Evolutionary conservation across 1,139 yeast species (phyloP), one percentile per base, ranked within the genome.

Genomic region (Yamadazyma buinensis): DNA sequence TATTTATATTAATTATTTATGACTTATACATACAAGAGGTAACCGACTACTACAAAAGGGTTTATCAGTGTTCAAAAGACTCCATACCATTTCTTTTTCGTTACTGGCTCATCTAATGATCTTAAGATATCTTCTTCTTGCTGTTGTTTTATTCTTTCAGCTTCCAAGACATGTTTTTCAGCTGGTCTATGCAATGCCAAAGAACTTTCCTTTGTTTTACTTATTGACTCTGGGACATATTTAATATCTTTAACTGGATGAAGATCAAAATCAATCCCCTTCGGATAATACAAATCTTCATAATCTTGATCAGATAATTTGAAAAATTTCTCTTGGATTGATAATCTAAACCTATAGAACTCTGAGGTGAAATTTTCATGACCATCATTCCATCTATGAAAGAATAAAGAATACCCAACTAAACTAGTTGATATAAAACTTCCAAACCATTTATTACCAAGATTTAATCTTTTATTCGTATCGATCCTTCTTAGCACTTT

Each of bases 331-430:
- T 80, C 81, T 48, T 84, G 75, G 32, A 73, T 37, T 26, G 70
- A 57, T 33, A 85, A 67, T 43, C 86, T 77, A 26, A 68, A 59
- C 35, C 92, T 57, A 54, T 84, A 79, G 34, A 84, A 78, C 32
- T 73, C 78, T 10, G 85, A 72, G 57, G 85, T 80, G 4, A 84
- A 78, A 48, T 84, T 81, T 43, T 85, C 94, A 46, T 77, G 74
- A 7, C 90, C 90, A 38, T 85, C 94, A 52, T 86, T 84, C 95
- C 95, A 85, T 37, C 90, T 66, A 54, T 81, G 75, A 58, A 84
- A 80, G 52, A 85, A 85, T 7, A 82, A 73, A 26, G 80, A 81
- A 51, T 77, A 81, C 2, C 75, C 52, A 19, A 73, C 57, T 7
- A 79, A 56, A 0, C 74, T 64, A 15, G 67, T 62, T 6, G 72